These are phyloP conservation scores for Torrubiellomyces zombiae DNA, from an alignment of 2,329 filamentous ascomycete species.

Conservation along the genomic window DNA sequence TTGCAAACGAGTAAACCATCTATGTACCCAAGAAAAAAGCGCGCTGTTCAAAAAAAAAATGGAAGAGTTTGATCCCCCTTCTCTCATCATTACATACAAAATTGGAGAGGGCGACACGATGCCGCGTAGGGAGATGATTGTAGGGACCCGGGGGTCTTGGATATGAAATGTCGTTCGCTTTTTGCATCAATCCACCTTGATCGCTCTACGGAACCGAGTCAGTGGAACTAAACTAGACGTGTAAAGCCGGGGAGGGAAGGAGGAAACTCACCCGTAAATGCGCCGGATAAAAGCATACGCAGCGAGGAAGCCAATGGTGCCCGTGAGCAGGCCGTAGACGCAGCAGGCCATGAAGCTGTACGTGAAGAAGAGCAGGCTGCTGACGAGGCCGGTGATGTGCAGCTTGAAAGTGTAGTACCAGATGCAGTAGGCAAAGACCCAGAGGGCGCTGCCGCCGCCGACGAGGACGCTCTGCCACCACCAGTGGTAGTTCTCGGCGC, in stretches of 20 bases:
- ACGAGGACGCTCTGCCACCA: constrained; percentile 82
- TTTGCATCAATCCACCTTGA: too few relatives aligned
- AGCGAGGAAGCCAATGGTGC: constrained; percentile 70
- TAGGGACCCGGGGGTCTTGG: too few relatives aligned
- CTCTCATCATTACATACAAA: too few relatives aligned
- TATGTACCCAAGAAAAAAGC: too few relatives aligned
- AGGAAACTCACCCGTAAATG: constrained; percentile 54
- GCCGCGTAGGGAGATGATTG: too few relatives aligned
- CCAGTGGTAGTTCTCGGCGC: constrained; percentile 77
- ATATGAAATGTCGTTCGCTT: too few relatives aligned
- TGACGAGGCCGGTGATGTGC: constrained; percentile 66
- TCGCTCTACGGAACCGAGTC: too few relatives aligned
- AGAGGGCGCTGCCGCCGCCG: constrained; percentile 58
- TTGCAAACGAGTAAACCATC: too few relatives aligned
- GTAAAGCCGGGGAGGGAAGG: background rate
- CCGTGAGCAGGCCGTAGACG: constrained; percentile 66
- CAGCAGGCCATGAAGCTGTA: constrained; percentile 71
- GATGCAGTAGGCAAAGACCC: constrained; percentile 68
- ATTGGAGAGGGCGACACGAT: too few relatives aligned
- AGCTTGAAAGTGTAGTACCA: constrained; percentile 75
- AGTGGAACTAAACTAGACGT: too few relatives aligned
- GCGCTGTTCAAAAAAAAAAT: too few relatives aligned
- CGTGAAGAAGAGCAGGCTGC: constrained; percentile 66
- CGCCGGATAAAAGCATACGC: constrained; percentile 70
- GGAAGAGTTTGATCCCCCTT: too few relatives aligned